A percentile compares a stretch with the other conserved stretches of the same genome.
Evolutionary conservation across 306 rosid species (phyloP).

Genomic region (Sicyos baderoa): DNA sequence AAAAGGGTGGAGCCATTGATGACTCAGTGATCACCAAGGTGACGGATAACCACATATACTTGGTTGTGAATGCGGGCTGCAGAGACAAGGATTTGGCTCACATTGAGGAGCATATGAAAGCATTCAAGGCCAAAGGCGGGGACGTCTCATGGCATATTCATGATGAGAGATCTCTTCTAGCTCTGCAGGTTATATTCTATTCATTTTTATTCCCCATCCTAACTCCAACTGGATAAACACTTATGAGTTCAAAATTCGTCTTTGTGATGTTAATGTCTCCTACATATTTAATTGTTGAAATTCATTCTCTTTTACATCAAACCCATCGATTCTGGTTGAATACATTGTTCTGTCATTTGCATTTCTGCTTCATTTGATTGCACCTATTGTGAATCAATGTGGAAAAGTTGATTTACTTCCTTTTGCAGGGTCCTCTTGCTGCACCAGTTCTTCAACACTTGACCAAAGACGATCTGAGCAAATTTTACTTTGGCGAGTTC

Average conservation of each 20-base stretch:
- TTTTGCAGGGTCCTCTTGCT: conserved; percentile 80
- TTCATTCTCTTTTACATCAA: not conserved
- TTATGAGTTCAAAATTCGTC: too few relatives aligned
- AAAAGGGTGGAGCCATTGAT: conserved; percentile 89
- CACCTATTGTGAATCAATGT: too few relatives aligned
- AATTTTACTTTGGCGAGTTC: conserved; percentile 76
- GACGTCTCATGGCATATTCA: conserved; percentile 94
- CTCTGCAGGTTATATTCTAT: conserved; percentile 48
- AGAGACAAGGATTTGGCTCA: conserved; percentile 92
- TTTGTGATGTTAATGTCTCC: too few relatives aligned
- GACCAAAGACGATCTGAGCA: conserved; percentile 81
- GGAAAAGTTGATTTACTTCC: too few relatives aligned
- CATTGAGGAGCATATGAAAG: conserved; percentile 87
- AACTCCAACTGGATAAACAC: too few relatives aligned
- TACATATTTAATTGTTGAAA: not conserved
- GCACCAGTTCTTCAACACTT: conserved; percentile 81
- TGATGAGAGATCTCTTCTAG: conserved; percentile 88
- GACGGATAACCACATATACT: conserved; percentile 62
- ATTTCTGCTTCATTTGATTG: not conserved
- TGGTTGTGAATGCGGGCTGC: conserved; percentile 94
- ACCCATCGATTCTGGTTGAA: not conserved
- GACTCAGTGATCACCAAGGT: conserved; percentile 93
- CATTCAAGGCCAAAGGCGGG: conserved; percentile 94
- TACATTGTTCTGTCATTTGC: not conserved
- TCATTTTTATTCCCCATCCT: too few relatives aligned